Evolutionary conservation across 2,329 filamentous ascomycete genomes (phyloP).

Genomic region (Exserohilum turcica): DNA sequence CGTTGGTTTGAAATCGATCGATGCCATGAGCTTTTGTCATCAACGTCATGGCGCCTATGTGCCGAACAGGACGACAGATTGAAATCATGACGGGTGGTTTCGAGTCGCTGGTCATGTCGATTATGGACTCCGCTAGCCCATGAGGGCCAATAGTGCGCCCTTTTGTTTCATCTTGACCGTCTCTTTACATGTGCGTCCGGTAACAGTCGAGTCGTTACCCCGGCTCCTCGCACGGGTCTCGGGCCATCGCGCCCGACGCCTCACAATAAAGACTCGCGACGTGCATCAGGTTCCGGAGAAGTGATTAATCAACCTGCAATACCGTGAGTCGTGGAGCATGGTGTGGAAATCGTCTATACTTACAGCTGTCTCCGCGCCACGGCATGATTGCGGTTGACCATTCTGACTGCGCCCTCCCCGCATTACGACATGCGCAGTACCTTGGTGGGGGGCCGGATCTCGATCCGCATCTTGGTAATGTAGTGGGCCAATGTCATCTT

Average conservation of each 20-base stretch:
- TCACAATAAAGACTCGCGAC: slow-evolving; percentile 11
- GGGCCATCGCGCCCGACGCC: slow-evolving; percentile 17
- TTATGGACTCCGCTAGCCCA: neutral
- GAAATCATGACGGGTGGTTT: slow-evolving; percentile 7
- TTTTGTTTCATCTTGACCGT: slow-evolving; percentile 10
- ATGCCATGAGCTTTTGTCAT: slow-evolving; percentile 23
- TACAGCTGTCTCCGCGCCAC: slow-evolving; percentile 3
- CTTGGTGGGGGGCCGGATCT: neutral
- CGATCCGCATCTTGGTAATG: neutral
- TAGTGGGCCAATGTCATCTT: neutral
- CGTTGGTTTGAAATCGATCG: slow-evolving; percentile 19
- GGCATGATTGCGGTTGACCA: neutral
- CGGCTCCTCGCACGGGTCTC: slow-evolving; percentile 16
- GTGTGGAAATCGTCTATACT: slow-evolving; percentile 8
- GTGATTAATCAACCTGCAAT: slow-evolving; percentile 11
- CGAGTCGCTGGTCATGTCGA: neutral
- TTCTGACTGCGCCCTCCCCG: slow-evolving; percentile 2
- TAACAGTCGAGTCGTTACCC: slow-evolving; percentile 9
- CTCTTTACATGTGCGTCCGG: slow-evolving; percentile 13
- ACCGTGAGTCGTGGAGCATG: neutral
- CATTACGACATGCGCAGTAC: neutral
- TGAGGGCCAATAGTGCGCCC: neutral
- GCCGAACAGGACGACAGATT: slow-evolving; percentile 5
- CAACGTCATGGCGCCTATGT: slow-evolving; percentile 16
- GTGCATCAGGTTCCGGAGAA: slow-evolving; percentile 7